Evolutionary conservation across 352 stramenopile species (phyloP).

Genomic region (Phytophthora meadii): DNA sequence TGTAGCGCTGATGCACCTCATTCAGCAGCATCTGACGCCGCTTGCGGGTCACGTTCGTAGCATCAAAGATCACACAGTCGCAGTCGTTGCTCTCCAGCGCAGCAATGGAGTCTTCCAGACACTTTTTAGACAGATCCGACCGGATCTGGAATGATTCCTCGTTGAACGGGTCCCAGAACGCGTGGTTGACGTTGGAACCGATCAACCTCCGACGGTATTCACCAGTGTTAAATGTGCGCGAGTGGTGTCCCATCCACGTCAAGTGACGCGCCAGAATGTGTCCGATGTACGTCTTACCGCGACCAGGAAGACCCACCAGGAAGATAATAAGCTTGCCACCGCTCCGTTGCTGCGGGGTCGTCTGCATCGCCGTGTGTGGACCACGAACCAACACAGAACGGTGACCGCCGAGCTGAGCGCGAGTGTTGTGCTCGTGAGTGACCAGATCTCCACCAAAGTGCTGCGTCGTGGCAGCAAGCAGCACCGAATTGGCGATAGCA

Average conservation of each 20-base stretch:
- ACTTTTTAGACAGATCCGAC: slow-evolving; percentile 71
- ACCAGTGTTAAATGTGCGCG: slow-evolving; percentile 83
- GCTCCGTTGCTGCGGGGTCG: slow-evolving; percentile 43
- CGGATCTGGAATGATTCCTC: slow-evolving; percentile 75
- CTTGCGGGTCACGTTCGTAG: slow-evolving; percentile 82
- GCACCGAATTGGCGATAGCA: slow-evolving; percentile 67
- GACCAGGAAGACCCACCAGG: slow-evolving; percentile 75
- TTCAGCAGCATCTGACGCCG: slow-evolving; percentile 66
- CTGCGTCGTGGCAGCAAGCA: slow-evolving; percentile 82
- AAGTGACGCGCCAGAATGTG: slow-evolving; percentile 83
- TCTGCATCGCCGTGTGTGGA: slow-evolving; percentile 40
- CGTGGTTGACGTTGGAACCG: slow-evolving; percentile 73
- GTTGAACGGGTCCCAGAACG: slow-evolving; percentile 85
- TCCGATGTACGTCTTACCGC: slow-evolving; percentile 88
- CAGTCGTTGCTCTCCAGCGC: slow-evolving; percentile 72
- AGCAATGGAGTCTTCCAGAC: slow-evolving; percentile 73
- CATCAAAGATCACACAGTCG: slow-evolving; percentile 86
- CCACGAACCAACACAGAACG: slow-evolving; percentile 66
- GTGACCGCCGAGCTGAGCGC: slow-evolving; percentile 74
- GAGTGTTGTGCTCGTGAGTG: slow-evolving; percentile 79
- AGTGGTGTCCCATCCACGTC: slow-evolving; percentile 88
- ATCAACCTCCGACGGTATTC: slow-evolving; percentile 81
- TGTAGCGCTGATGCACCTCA: slow-evolving; percentile 64
- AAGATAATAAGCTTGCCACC: slow-evolving; percentile 86
- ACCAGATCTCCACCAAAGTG: slow-evolving; percentile 88